phyloP scores from a whole-genome alignment of 2,329 filamentous ascomycete genomes.

The Talaromyces sp. region DNA sequence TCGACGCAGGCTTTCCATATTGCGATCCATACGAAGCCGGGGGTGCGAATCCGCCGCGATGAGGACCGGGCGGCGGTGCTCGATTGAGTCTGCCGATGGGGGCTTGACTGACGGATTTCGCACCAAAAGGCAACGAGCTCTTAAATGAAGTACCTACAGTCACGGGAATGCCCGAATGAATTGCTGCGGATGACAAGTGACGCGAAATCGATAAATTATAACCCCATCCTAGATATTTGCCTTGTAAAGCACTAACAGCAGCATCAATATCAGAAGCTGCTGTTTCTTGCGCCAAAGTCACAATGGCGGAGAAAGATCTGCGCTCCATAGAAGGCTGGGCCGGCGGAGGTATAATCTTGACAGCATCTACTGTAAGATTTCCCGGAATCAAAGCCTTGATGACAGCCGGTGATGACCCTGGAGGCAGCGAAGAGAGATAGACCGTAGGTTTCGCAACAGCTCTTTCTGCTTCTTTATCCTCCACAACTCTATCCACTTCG shows the following conservation, averaged over 20 bases:
- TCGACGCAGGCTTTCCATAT: conserved; percentile 49
- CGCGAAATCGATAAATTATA: conserved; percentile 77
- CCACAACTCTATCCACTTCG: conserved; percentile 41
- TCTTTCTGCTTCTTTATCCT: conserved; percentile 44
- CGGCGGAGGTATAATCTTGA: conserved; percentile 65
- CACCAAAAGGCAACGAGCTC: conserved; percentile 70
- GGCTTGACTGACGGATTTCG: conserved; percentile 59
- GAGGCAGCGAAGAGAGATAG: conserved; percentile 53
- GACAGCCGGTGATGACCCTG: conserved; percentile 49
- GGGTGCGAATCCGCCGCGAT: conserved; percentile 68
- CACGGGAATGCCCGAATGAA: conserved; percentile 54
- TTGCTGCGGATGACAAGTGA: conserved; percentile 73
- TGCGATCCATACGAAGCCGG: conserved; percentile 64
- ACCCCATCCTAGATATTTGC: conserved; percentile 79
- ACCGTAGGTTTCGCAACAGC: conserved; percentile 54
- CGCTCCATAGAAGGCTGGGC: conserved; percentile 54
- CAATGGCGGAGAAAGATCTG: conserved; percentile 72
- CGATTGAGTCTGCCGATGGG: conserved; percentile 48
- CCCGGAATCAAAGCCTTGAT: conserved; percentile 50
- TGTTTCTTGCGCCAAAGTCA: conserved; percentile 76
- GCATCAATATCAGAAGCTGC: conserved; percentile 79
- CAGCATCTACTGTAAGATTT: conserved; percentile 65
- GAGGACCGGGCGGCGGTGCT: conserved; percentile 47
- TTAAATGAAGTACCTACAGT: conserved; percentile 47
- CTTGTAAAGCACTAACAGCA: conserved; percentile 72